These are phyloP conservation scores for Metroxylon sagu DNA, from an alignment of 176 grass and related monocot species.

Conservation along the genomic window DNA sequence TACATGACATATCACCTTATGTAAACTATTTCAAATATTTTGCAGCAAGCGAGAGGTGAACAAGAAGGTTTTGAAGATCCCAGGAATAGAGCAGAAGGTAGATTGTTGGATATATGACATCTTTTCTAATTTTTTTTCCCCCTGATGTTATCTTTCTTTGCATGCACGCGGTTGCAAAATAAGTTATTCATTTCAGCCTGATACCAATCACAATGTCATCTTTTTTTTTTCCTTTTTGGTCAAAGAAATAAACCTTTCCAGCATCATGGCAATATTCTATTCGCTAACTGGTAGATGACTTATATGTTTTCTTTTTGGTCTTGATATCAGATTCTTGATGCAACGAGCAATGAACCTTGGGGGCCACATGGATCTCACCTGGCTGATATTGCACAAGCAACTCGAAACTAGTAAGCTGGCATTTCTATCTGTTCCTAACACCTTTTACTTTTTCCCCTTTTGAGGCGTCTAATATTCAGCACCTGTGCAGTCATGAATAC, in stretches of 20 bases:
- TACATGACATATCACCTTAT: too few species aligned
- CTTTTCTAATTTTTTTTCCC: too few species aligned
- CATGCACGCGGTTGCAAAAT: too few species aligned
- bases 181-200: neutral
- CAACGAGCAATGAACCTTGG: constrained; percentile 98
- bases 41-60: constrained; percentile 92
- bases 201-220: neutral
- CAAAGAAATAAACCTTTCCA: neutral
- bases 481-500: constrained; percentile 72
- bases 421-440: neutral
- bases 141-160: neutral
- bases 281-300: neutral
- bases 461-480: constrained; percentile 7
- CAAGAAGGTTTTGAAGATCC: constrained; percentile 95
- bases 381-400: constrained; percentile 81
- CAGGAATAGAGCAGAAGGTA: constrained; percentile 83
- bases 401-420: constrained; percentile 60
- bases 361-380: constrained; percentile 89
- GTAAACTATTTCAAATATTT: neutral
- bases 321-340: constrained; percentile 68
- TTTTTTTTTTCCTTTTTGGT: neutral
- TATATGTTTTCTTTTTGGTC: neutral
- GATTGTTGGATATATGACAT: constrained; percentile 3
- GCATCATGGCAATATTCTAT: too few species aligned
- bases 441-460: neutral